A percentile compares a stretch with the other conserved stretches of the same genome.
Evolutionary conservation across 139 green algal genomes (phyloP).

Genomic region (Chlorella sp.): DNA sequence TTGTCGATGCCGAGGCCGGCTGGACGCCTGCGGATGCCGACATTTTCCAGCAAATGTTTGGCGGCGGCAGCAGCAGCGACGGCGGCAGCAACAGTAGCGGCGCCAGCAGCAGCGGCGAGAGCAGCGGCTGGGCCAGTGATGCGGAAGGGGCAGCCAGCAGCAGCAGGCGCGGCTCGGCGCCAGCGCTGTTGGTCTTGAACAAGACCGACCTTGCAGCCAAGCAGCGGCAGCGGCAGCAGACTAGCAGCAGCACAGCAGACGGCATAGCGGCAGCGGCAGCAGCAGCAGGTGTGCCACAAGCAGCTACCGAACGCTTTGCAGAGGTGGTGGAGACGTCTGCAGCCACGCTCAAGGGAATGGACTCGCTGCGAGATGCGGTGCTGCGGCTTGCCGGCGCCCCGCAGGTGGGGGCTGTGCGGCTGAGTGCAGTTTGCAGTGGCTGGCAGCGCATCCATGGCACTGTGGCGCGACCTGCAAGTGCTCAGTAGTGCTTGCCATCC

Average conservation of each 20-base stretch:
- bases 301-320: slow-evolving; percentile 34
- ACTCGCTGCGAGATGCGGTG: slow-evolving; percentile 67
- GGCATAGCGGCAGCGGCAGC: slow-evolving; percentile 23
- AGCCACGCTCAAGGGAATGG: slow-evolving; percentile 64
- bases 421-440: not conserved
- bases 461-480: no score
- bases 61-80: slow-evolving; percentile 18
- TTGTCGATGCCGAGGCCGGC: slow-evolving; percentile 79
- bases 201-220: slow-evolving; percentile 83
- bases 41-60: slow-evolving; percentile 66
- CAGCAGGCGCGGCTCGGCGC: not conserved
- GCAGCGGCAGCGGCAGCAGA: slow-evolving; percentile 7
- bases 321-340: slow-evolving; percentile 76
- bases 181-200: slow-evolving; percentile 89
- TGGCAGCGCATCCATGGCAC: no score
- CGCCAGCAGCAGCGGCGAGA: not conserved
- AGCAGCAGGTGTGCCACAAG: slow-evolving; percentile 33
- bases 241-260: slow-evolving; percentile 7
- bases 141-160: slow-evolving; percentile 7
- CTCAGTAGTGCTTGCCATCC: not conserved
- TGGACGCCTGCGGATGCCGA: slow-evolving; percentile 80
- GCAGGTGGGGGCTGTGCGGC: not conserved
- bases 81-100: not conserved
- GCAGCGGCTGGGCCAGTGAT: not conserved
- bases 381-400: slow-evolving; percentile 39